Evolutionary conservation across 129 eudicot genomes (phyloP), one percentile per base, ranked within the genome.

Genomic region (Scalesia atractyloides): DNA sequence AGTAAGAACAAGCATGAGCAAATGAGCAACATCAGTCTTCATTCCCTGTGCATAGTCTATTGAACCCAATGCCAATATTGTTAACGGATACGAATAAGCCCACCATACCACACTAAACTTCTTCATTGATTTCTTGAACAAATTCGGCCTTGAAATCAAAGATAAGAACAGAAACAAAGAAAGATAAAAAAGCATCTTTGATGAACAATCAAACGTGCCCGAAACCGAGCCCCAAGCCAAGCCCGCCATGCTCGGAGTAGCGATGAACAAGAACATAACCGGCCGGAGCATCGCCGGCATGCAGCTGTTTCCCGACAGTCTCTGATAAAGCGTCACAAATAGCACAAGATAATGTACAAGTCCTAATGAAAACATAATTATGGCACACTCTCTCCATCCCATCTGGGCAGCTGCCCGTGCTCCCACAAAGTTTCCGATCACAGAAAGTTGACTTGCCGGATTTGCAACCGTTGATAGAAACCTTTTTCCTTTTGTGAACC

Each of bases 171-270:
- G 84, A 65, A 88, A 85, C 15, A 88, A 59, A 2, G 94, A 85
- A 39, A 82, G 94, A 81, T 82, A 85, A 76, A 85, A 88, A 30
- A 88, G 77, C 87, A 88, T 88, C 80, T 88, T 88, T 5, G 90
- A 80, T 0, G 86, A 67, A 77, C 24, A 53, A 65, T 84, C 90
- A 64, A 88, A 88, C 11, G 30, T 80, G 46, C 90, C 94, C 1
- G 70, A 59, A 5, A 88, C 80, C 2, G 94, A 82, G 37, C 60
- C 81, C 94, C 94, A 88, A 3, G 94, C 94, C 13, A 88, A 82
- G 65, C 92, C 82, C 39, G 69, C 92, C 89, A 87, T 87, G 30
- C 89, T 87, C 7, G 92, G 92, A 57, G 90, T 83, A 5, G 84
- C 94, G 0, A 88, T 63, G 52, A 88, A 84, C 86, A 85, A 64